phyloP scores from a whole-genome alignment of 1,284 basidiomycete genomes.

The Rhodotorula sp. region DNA sequence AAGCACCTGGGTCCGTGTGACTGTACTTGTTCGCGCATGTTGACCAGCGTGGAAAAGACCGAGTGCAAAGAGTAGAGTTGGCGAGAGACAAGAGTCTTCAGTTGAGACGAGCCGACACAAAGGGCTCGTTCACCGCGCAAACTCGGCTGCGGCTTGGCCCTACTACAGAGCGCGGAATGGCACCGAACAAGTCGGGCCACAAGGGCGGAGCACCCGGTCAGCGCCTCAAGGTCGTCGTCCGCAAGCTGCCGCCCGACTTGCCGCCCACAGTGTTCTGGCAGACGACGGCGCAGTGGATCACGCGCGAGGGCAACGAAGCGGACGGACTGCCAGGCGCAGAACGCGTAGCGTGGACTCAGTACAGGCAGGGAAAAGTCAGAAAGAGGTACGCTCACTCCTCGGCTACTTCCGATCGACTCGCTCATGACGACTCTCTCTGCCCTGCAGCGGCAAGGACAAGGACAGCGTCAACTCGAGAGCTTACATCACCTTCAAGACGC shows the following conservation, averaged over 20 bases:
- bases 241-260: slow-evolving; percentile 83
- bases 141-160: neutral
- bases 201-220: slow-evolving; percentile 18
- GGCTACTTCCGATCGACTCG: too few species aligned
- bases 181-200: slow-evolving; percentile 11
- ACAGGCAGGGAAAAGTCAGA: slow-evolving; percentile 37
- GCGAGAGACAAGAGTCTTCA: neutral
- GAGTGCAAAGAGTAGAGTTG: neutral
- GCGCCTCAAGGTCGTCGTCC: slow-evolving; percentile 82
- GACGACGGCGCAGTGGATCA: slow-evolving; percentile 78
- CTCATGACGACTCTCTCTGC: too few species aligned
- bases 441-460: slow-evolving; percentile 55
- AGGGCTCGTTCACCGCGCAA: neutral
- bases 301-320: slow-evolving; percentile 68
- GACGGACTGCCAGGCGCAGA: slow-evolving; percentile 68
- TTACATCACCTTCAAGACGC: slow-evolving; percentile 81
- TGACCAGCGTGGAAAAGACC: neutral
- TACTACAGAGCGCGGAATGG: neutral
- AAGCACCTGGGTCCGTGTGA: neutral
- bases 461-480: slow-evolving; percentile 82
- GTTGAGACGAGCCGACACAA: too few species aligned
- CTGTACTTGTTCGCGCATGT: neutral
- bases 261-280: slow-evolving; percentile 93
- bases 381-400: slow-evolving; percentile 17
- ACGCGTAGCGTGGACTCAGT: slow-evolving; percentile 58